Evolutionary conservation across 371 early-diverging fungal species (phyloP).

Genomic region (Blakeslea trispora): DNA sequence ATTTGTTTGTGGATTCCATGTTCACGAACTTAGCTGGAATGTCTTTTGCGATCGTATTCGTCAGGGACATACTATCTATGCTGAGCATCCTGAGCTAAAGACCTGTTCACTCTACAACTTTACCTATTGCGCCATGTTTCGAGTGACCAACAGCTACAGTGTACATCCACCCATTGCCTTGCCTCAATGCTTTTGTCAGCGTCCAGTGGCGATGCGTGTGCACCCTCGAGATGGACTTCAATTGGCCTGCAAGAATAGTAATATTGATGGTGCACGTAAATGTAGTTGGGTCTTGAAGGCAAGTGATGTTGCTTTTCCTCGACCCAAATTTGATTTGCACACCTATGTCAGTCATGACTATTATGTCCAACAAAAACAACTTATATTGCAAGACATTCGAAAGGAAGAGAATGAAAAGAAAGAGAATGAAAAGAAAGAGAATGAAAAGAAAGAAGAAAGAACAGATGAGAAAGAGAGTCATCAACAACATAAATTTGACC

Average conservation of each 20-base stretch:
- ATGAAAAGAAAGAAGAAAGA: not conserved
- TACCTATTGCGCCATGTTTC: constrained; percentile 47
- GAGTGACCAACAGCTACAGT: constrained; percentile 21
- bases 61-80: constrained; percentile 11
- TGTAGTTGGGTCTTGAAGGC: constrained; percentile 37
- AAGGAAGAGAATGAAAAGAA: not conserved
- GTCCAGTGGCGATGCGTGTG: constrained; percentile 15
- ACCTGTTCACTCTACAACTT: constrained; percentile 49
- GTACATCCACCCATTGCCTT: constrained; percentile 11
- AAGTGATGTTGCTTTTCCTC: constrained; percentile 31
- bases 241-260: constrained; percentile 35
- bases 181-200: constrained; percentile 35
- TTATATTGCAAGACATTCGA: not conserved
- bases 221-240: not conserved
- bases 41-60: constrained; percentile 18
- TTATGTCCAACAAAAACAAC: not conserved
- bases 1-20: constrained; percentile 49
- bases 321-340: constrained; percentile 12
- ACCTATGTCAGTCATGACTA: not conserved
- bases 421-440: not conserved
- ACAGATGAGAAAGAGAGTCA: too few species aligned
- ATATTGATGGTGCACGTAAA: constrained; percentile 30
- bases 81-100: constrained; percentile 34
- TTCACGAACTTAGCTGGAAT: constrained; percentile 44
- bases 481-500: constrained; percentile 1